These are phyloP conservation scores for Carpinus viminea DNA, from an alignment of 306 rosid species.

Conservation along the genomic window DNA sequence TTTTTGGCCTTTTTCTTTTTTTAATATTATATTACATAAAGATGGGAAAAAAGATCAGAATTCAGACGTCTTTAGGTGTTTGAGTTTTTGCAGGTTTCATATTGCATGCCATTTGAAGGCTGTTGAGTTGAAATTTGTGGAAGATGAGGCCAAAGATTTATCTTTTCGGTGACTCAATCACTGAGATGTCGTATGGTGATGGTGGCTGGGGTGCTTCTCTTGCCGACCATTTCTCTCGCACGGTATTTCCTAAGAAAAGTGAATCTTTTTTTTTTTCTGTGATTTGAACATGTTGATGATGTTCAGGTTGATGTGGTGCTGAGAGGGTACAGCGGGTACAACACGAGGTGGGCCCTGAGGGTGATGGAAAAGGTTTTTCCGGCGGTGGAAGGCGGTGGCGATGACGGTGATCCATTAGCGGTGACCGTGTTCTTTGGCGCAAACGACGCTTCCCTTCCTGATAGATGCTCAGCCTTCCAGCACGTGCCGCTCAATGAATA, in stretches of 20 bases:
- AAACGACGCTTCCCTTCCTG: conserved; percentile 77
- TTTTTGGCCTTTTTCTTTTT: no score
- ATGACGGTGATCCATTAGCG: conserved; percentile 46
- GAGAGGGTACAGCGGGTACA: conserved; percentile 89
- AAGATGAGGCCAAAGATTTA: conserved; percentile 68
- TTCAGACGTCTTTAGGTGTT: background rate
- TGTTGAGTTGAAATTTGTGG: background rate
- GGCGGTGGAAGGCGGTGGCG: conserved; percentile 27
- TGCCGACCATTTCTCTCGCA: conserved; percentile 70
- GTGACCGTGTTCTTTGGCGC: conserved; percentile 89
- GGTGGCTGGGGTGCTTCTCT: conserved; percentile 96
- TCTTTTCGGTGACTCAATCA: conserved; percentile 91
- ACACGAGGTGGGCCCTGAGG: conserved; percentile 77
- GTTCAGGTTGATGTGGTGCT: conserved; percentile 70
- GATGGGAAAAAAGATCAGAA: background rate
- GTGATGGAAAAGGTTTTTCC: conserved; percentile 69
- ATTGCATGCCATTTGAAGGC: conserved; percentile 23
- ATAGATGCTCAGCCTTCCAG: conserved; percentile 65
- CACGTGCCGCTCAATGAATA: conserved; percentile 77
- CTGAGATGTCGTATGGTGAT: conserved; percentile 55
- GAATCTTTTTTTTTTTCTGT: background rate
- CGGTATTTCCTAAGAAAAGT: conserved; percentile 36
- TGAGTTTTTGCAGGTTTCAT: background rate
- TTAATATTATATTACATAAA: background rate
- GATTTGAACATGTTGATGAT: conserved; percentile 22